These are phyloP conservation scores for Fusarium sp. DNA, from an alignment of 2,329 filamentous ascomycete species.

Conservation along the genomic window DNA sequence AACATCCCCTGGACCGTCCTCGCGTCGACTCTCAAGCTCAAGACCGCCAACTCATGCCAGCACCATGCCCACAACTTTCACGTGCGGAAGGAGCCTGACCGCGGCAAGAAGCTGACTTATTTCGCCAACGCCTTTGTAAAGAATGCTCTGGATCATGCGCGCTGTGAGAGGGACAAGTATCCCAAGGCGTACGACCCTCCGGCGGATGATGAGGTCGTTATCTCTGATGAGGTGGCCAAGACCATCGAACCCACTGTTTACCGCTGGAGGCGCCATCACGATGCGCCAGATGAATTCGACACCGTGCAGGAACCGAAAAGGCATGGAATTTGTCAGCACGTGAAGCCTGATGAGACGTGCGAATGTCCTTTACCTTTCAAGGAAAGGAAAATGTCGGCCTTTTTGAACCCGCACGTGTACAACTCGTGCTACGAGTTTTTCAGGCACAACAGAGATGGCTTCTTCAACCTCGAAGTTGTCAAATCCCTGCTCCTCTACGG, in stretches of 20 bases:
- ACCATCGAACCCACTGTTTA: neutral
- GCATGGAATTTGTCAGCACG: neutral
- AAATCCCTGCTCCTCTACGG: constrained; percentile 1
- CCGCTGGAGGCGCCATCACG: neutral
- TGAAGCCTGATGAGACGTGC: neutral
- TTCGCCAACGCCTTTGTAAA: neutral
- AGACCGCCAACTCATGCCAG: constrained; percentile 9
- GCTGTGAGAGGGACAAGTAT: neutral
- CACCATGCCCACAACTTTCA: constrained; percentile 19
- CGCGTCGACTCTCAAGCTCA: constrained; percentile 17
- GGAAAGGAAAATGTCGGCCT: constrained; percentile 13
- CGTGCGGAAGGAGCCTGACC: neutral
- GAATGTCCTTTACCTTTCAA: neutral
- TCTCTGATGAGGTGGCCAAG: neutral
- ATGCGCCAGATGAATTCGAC: neutral
- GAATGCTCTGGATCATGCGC: neutral
- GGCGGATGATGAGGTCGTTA: neutral
- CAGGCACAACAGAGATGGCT: neutral
- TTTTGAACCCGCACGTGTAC: neutral
- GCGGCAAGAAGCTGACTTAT: neutral
- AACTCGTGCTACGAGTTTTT: constrained; percentile 1
- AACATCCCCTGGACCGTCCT: constrained; percentile 21
- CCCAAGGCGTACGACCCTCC: neutral
- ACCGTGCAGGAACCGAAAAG: neutral
- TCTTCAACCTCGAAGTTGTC: constrained; percentile 3